Base-by-base conservation (phyloP, 176 grass and related monocot species). In the Cenchrus fungigraminus region DNA sequence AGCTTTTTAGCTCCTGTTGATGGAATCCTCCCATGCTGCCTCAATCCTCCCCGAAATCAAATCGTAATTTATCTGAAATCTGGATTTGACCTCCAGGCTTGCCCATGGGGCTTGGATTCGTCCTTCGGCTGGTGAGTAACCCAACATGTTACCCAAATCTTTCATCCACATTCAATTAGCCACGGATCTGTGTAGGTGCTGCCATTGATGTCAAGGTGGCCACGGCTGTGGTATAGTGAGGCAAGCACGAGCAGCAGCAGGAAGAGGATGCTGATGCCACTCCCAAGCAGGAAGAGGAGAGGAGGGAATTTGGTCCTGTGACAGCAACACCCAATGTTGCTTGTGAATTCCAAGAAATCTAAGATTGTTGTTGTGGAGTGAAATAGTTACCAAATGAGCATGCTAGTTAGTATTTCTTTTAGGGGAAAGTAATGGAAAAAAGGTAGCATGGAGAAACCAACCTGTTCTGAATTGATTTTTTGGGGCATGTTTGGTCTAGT, bases 291-390 rank as follows among this genome's bases (percentile, higher is more conserved):
- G 76, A 87, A 74, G 88, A 72, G 17, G 71, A 77, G 74, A 84
- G 84, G 67, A 76, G 75, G 71, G 91, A 95, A 91, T 94, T 65
- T 63, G 55, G 68, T 55, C 62, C 77, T 56, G 81, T 63, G 47
- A 53, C 55, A 16, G 53, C 88, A 57, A 40, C 74, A 53, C 20
- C 87, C 63, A 87, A 86, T 72, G 91, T 68, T 90, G 77, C 67
- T 86, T 86, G 80, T 81, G 84, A 72, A 78, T 79, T 88, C 88
- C 89, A 74, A 83, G 91, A 93, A 93, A 93, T 89, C 92, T 98
- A 90, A 53, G 74, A 83, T 74, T 83, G 52, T 90, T 65, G 25
- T 15, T 56, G 10, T 69, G 54, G 67, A 80, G 14, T 65, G 67
- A 74, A 76, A 60, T 80, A 75, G 64, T 82, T 74, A 22, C 22